A percentile compares a stretch with the other conserved stretches of the same genome.
phyloP scores from a whole-genome alignment of 148 eudicot genomes.

The Cornus controversa region DNA sequence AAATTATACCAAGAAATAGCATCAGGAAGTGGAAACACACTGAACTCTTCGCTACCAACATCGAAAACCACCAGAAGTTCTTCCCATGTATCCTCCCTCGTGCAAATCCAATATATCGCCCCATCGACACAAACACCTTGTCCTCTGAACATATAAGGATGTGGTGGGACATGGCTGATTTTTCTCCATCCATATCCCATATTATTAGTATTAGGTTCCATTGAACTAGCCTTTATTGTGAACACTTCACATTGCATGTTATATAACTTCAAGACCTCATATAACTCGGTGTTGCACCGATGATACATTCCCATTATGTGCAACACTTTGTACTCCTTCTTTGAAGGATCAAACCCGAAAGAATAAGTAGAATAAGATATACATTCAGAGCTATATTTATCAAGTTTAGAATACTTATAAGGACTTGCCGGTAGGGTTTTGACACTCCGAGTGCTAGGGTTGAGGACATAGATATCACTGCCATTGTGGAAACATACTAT shows the following conservation, averaged over 20 bases:
- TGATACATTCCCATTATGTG: not conserved
- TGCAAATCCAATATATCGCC: not conserved
- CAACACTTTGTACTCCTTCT: not conserved
- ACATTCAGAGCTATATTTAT: not conserved
- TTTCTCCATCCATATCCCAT: not conserved
- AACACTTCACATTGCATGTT: not conserved
- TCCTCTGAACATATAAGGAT: not conserved
- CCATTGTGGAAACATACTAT: not conserved
- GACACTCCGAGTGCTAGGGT: not conserved
- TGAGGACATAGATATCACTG: not conserved
- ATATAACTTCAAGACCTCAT: not conserved
- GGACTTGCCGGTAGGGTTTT: not conserved
- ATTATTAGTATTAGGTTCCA: not conserved
- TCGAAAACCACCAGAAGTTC: not conserved
- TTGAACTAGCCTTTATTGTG: not conserved
- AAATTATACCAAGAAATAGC: not conserved
- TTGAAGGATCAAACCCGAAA: not conserved
- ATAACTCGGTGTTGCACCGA: not conserved
- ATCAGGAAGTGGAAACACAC: not conserved
- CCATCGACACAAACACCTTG: conserved; percentile 2
- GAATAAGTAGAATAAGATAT: not conserved
- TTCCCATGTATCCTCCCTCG: not conserved
- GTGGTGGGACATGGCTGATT: not conserved
- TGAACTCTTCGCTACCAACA: not conserved
- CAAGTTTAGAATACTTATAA: not conserved